These are phyloP conservation scores for Nothophytophthora sp. DNA, from an alignment of 352 stramenopile genomes.

Conservation along the genomic window DNA sequence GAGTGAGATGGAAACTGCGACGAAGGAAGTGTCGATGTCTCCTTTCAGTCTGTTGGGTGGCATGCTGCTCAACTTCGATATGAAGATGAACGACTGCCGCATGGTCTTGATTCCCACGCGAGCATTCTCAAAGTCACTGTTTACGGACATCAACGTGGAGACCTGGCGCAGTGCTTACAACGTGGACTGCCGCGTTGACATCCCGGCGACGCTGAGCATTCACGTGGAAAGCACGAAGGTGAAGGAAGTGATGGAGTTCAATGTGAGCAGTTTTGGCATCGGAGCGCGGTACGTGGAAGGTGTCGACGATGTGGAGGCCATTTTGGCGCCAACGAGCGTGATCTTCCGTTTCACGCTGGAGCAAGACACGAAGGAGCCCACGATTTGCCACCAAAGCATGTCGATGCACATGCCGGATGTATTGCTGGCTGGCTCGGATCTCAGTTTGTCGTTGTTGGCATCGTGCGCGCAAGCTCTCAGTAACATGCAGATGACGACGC, in stretches of 20 bases:
- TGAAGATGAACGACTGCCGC: constrained; percentile 59
- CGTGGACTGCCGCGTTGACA: constrained; percentile 54
- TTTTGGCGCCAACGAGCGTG: constrained; percentile 50
- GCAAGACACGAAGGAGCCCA: constrained; percentile 37
- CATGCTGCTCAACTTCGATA: constrained; percentile 50
- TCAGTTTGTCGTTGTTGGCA: constrained; percentile 64
- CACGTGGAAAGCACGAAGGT: constrained; percentile 43
- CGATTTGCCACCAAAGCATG: constrained; percentile 50
- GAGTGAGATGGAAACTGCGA: constrained; percentile 32
- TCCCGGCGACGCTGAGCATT: constrained; percentile 48
- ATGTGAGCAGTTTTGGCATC: constrained; percentile 53
- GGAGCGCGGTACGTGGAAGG: constrained; percentile 53
- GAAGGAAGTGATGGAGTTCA: constrained; percentile 51
- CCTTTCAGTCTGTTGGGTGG: constrained; percentile 62
- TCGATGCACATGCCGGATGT: constrained; percentile 66
- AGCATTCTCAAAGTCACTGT: constrained; percentile 56
- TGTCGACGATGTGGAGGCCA: constrained; percentile 34
- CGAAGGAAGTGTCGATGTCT: constrained; percentile 53
- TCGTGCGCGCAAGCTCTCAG: constrained; percentile 52
- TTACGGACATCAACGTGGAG: constrained; percentile 54
- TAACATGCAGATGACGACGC: constrained; percentile 58
- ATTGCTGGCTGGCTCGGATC: constrained; percentile 62
- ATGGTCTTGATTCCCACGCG: constrained; percentile 47
- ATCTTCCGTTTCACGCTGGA: constrained; percentile 51
- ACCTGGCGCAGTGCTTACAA: constrained; percentile 42